Conservation (phyloP, 768 basidiomycete genomes). For the Sarcodon sp. region DNA sequence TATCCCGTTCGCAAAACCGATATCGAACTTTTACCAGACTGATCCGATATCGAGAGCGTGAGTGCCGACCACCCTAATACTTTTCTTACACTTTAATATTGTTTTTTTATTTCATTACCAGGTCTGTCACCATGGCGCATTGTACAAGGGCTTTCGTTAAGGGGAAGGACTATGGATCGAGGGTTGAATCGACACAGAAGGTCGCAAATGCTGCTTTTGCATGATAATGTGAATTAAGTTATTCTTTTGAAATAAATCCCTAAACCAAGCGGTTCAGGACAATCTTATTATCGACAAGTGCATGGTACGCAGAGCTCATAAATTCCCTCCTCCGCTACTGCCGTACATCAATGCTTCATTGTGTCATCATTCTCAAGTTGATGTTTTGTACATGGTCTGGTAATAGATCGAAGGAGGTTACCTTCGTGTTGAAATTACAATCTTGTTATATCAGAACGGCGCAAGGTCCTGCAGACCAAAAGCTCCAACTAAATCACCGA, state of each 20-base stretch:
- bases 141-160: constrained; percentile 82
- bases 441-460: too few species aligned
- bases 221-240: constrained; percentile 10
- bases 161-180: constrained; percentile 50
- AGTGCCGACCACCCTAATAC: constrained; percentile 20
- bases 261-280: background rate
- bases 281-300: background rate
- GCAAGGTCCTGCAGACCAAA: too few species aligned
- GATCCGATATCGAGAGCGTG: constrained; percentile 90
- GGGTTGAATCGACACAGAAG: constrained; percentile 25
- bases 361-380: too few species aligned
- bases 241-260: background rate
- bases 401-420: too few species aligned
- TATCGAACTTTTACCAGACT: constrained; percentile 92
- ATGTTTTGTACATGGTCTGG: too few species aligned
- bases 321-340: too few species aligned
- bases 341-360: too few species aligned
- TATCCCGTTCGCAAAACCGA: constrained; percentile 60
- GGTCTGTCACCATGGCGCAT: constrained; percentile 94
- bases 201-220: constrained; percentile 30
- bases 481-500: too few species aligned
- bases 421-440: too few species aligned
- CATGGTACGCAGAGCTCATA: too few species aligned
- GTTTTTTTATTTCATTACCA: constrained; percentile 15
- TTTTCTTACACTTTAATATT: background rate